These are phyloP conservation scores for Lophiotrema nucula DNA, from an alignment of 495 filamentous ascomycete species.

Conservation along the genomic window DNA sequence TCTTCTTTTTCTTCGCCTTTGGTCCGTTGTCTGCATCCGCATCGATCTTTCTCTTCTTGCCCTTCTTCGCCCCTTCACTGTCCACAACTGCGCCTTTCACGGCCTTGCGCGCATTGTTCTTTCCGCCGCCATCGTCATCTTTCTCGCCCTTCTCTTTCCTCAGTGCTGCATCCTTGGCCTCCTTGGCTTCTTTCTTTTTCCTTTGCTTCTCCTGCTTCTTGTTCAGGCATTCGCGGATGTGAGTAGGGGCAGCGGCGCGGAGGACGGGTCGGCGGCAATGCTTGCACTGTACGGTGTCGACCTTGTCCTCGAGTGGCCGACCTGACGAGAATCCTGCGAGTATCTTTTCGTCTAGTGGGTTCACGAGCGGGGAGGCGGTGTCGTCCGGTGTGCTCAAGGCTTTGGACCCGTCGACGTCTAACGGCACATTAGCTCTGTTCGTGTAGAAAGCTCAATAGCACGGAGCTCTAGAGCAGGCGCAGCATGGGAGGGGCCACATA, in stretches of 20 bases:
- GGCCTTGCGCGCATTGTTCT: conserved; percentile 44
- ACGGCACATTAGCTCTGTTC: neutral
- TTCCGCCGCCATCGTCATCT: conserved; percentile 34
- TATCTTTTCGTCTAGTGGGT: conserved; percentile 67
- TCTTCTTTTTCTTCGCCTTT: conserved; percentile 90
- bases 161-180: conserved; percentile 51
- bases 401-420: conserved; percentile 22
- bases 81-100: conserved; percentile 68
- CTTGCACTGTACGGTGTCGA: conserved; percentile 43
- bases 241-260: conserved; percentile 36
- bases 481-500: no score
- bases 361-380: conserved; percentile 60
- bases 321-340: conserved; percentile 71
- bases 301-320: conserved; percentile 54
- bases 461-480: no score
- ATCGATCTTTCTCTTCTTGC: conserved; percentile 93
- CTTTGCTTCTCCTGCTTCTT: conserved; percentile 51
- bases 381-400: conserved; percentile 15
- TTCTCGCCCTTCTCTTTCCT: conserved; percentile 45
- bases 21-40: conserved; percentile 66
- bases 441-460: no score
- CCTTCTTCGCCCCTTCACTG: conserved; percentile 63
- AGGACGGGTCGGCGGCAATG: conserved; percentile 47
- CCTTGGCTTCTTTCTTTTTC: conserved; percentile 51
- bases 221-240: conserved; percentile 45